Percentiles rank a stretch among this genome's conserved stretches.
These are phyloP conservation scores for Penicillium simplicissimum DNA, from an alignment of 495 filamentous ascomycete genomes.

Conservation along the genomic window DNA sequence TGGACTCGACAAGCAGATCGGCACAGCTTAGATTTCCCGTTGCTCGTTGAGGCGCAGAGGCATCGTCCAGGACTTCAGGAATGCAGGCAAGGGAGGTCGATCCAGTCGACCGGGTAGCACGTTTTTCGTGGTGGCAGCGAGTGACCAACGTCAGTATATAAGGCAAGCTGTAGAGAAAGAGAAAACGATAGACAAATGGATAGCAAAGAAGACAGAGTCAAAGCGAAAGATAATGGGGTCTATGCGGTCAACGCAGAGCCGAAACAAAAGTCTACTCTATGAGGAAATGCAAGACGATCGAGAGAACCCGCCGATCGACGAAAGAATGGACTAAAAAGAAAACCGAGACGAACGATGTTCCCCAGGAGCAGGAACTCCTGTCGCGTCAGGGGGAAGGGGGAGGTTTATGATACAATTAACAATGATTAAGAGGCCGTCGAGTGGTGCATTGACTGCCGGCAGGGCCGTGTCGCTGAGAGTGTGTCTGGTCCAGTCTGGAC, in stretches of 20 bases:
- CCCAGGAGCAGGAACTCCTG: slow-evolving; percentile 11
- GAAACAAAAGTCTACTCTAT: slow-evolving; percentile 4
- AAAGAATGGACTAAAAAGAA: neutral
- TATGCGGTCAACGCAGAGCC: slow-evolving; percentile 11
- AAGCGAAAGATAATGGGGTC: slow-evolving; percentile 6
- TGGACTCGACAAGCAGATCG: slow-evolving; percentile 6
- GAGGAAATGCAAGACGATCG: neutral
- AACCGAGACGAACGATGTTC: slow-evolving; percentile 5
- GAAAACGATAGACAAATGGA: neutral
- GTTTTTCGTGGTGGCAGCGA: slow-evolving; percentile 3
- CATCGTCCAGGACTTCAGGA: slow-evolving; percentile 26
- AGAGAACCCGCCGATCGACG: slow-evolving; percentile 18
- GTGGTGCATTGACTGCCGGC: neutral
- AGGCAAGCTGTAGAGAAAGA: neutral
- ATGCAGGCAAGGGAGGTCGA: slow-evolving; percentile 21
- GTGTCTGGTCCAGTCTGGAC: too few species aligned
- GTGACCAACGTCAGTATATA: neutral
- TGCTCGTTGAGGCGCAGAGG: slow-evolving; percentile 13
- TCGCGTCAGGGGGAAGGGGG: slow-evolving; percentile 10
- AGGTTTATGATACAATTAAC: neutral
- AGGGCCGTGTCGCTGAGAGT: too few species aligned
- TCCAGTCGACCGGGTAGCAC: neutral
- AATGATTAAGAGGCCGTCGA: neutral
- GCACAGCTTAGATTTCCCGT: slow-evolving; percentile 11
- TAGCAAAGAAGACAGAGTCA: neutral